phyloP scores from a whole-genome alignment of 768 basidiomycete species.

The Serendipita sp. region DNA sequence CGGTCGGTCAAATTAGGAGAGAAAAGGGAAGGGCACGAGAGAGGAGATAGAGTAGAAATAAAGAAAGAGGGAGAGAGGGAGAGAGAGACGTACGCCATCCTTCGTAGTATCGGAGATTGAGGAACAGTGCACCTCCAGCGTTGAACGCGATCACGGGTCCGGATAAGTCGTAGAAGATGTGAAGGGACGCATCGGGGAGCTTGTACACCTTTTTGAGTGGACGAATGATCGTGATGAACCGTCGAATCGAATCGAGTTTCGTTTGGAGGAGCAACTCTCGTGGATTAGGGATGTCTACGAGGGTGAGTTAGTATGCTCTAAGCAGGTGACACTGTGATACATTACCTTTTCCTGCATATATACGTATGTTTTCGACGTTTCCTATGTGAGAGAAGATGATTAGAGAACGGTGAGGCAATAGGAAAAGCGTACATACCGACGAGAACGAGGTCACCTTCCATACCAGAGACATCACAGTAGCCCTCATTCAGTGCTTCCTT shows the following conservation, averaged over 20 bases:
- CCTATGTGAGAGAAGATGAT: conserved; percentile 22
- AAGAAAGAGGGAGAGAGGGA: background rate
- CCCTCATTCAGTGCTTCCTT: conserved; percentile 64
- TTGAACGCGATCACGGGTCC: conserved; percentile 92
- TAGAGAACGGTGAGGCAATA: background rate
- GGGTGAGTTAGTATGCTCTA: conserved; percentile 6
- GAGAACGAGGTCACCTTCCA: conserved; percentile 39
- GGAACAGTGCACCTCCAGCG: conserved; percentile 67
- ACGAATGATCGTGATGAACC: conserved; percentile 56
- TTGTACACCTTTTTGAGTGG: conserved; percentile 56
- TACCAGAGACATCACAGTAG: conserved; percentile 65
- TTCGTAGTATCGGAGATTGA: conserved; percentile 74
- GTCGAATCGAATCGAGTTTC: conserved; percentile 26
- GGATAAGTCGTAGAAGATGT: conserved; percentile 69
- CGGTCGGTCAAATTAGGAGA: conserved; percentile 4
- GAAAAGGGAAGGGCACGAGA: background rate
- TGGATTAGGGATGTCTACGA: conserved; percentile 39
- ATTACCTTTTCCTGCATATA: conserved; percentile 45
- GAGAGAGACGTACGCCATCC: conserved; percentile 59
- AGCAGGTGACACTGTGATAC: background rate
- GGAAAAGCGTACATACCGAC: conserved; percentile 30
- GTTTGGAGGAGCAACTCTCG: conserved; percentile 13
- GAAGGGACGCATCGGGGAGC: conserved; percentile 55
- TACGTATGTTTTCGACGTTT: conserved; percentile 41
- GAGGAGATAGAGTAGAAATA: background rate